A percentile compares a stretch with the other conserved stretches of the same genome.
These are phyloP conservation scores for Ophiognomonia clavigignenti-juglandacearum DNA, from an alignment of 2,329 filamentous ascomycete genomes.

Conservation along the genomic window DNA sequence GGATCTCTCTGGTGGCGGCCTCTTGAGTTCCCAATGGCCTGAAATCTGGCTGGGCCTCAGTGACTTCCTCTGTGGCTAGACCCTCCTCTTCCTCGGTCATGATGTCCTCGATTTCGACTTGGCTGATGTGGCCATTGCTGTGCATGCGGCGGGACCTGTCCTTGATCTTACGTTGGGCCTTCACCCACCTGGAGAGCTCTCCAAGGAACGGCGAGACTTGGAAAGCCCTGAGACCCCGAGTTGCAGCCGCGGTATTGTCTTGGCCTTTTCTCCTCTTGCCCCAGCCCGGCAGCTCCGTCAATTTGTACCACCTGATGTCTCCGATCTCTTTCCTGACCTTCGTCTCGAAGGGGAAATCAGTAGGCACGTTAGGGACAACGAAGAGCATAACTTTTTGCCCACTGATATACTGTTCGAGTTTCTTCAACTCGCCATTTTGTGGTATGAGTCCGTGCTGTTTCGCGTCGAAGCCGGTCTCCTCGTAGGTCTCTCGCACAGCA, in stretches of 20 bases:
- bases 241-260: conserved; percentile 50
- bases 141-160: conserved; percentile 33
- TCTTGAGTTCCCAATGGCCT: conserved; percentile 27
- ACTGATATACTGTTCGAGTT: conserved; percentile 82
- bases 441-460: conserved; percentile 70
- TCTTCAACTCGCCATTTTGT: conserved; percentile 67
- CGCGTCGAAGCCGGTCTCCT: conserved; percentile 91
- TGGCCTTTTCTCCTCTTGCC: conserved; percentile 60
- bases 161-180: conserved; percentile 75
- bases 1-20: conserved; percentile 47
- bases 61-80: conserved; percentile 35
- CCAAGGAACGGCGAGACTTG: conserved; percentile 94
- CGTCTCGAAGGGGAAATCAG: conserved; percentile 83
- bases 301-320: conserved; percentile 90
- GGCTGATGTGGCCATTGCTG: conserved; percentile 31
- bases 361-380: conserved; percentile 83
- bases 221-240: conserved; percentile 85
- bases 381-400: conserved; percentile 92
- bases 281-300: conserved; percentile 81
- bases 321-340: conserved; percentile 95
- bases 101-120: conserved; percentile 47
- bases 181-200: conserved; percentile 83
- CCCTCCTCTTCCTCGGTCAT: conserved; percentile 58
- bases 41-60: conserved; percentile 24
- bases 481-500: conserved; percentile 88